Base-by-base conservation (phyloP, 257 asterid species). In the Scutellaria galericulata region DNA sequence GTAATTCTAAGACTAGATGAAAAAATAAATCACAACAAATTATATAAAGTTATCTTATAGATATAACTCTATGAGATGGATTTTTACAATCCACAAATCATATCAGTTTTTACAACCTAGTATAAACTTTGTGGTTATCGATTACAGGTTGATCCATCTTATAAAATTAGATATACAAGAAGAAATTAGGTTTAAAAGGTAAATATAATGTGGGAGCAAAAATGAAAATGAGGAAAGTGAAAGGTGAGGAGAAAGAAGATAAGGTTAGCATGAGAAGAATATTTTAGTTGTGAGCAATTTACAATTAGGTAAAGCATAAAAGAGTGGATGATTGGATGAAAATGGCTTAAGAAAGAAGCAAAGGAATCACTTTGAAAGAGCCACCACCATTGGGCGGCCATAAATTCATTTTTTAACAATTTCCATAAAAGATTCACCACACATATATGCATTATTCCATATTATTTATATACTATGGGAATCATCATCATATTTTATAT, bases 281-380 rank as follows among this genome's bases (percentile, higher is more conserved):
- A 83, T 80, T 6, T 59, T 42, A 46, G 62, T 31, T 54, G n/a
- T 42, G 41, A 41, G 57, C 77, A 72, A 80, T 77, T 77, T 77
- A 78, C 66, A 80, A 80, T 81, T 80, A 81, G 82, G 82, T 65
- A 79, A 80, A 83, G 84, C 77, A 73, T 51, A 77, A 73, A 68
- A 65, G 44, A 18, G 50, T 51, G 50, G 86, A 79, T 78, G 95
- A 86, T 81, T 79, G 84, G 88, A 81, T 72, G 83, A 86, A 86
- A 81, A 71, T 86, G 90, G 96, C 96, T 89, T 86, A 85, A 86
- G 81, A 68, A n/a, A 83, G 90, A 89, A 86, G 96, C 90, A 77
- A 89, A 77, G 77, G 86, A 83, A 79, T 84, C 83, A 73, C 84
- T 73, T 85, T 87, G 66, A 76, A 68, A 66, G 79, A 64, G 27